phyloP scores from a whole-genome alignment of 2,329 filamentous ascomycete genomes.

The Aspergillus floridensis region DNA sequence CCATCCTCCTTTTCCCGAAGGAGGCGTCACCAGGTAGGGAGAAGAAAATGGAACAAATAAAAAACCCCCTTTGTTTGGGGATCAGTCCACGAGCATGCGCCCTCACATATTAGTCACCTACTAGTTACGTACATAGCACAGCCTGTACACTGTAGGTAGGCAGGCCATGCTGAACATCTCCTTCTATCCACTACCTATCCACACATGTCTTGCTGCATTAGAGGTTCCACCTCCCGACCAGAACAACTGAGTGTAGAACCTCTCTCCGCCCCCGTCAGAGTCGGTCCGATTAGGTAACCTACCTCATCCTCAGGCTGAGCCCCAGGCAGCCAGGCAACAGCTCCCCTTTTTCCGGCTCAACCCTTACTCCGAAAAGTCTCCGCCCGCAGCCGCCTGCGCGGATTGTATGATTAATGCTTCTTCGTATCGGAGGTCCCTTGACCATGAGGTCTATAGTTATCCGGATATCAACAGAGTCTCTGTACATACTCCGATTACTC shows the following conservation, averaged over 20 bases:
- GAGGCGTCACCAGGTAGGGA: too few relatives aligned
- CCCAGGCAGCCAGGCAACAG: background rate
- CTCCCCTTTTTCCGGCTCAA: background rate
- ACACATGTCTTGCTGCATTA: background rate
- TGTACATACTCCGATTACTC: too few relatives aligned
- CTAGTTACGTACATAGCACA: too few relatives aligned
- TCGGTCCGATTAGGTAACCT: background rate
- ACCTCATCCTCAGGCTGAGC: too few relatives aligned
- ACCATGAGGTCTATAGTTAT: background rate
- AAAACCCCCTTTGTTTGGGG: too few relatives aligned
- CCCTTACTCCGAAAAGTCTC: background rate
- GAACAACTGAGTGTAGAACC: slow-evolving; percentile 20
- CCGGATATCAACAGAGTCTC: too few relatives aligned
- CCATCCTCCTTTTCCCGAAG: background rate
- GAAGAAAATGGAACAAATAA: too few relatives aligned
- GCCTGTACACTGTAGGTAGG: background rate
- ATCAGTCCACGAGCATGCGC: too few relatives aligned
- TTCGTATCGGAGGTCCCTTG: too few relatives aligned
- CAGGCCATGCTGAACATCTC: background rate
- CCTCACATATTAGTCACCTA: too few relatives aligned
- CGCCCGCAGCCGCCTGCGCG: background rate
- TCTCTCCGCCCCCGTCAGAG: background rate
- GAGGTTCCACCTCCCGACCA: background rate
- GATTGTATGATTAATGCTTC: too few relatives aligned
- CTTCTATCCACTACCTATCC: background rate